phyloP scores from a whole-genome alignment of 805 yeast species.

The Crinitomyces ghanaensis region DNA sequence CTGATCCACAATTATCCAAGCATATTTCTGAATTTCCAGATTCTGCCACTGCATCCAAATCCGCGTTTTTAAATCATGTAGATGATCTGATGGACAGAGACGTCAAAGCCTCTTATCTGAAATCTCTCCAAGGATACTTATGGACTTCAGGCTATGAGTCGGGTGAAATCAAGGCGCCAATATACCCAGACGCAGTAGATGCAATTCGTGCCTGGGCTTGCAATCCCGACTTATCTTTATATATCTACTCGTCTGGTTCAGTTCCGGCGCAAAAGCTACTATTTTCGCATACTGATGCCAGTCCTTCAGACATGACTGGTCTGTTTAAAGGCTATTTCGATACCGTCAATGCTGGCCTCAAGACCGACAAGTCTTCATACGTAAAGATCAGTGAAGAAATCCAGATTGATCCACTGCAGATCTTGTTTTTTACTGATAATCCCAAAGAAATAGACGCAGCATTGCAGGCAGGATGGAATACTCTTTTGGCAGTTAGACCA shows the following conservation, averaged over 20 bases:
- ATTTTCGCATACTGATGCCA: slow-evolving; percentile 47
- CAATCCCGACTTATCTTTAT: slow-evolving; percentile 27
- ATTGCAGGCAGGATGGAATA: slow-evolving; percentile 44
- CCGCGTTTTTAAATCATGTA: slow-evolving; percentile 39
- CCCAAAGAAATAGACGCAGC: slow-evolving; percentile 73
- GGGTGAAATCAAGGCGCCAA: slow-evolving; percentile 70
- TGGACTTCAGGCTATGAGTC: slow-evolving; percentile 72
- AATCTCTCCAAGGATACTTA: slow-evolving; percentile 69
- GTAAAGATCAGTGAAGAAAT: slow-evolving; percentile 38
- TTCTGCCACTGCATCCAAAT: slow-evolving; percentile 19
- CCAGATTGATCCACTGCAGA: slow-evolving; percentile 21
- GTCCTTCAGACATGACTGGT: slow-evolving; percentile 38
- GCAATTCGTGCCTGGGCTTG: slow-evolving; percentile 37
- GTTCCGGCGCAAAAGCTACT: slow-evolving; percentile 75
- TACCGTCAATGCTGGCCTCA: slow-evolving; percentile 72
- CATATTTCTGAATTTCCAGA: slow-evolving; percentile 39
- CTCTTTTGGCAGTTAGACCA: slow-evolving; percentile 53
- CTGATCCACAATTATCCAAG: slow-evolving; percentile 9
- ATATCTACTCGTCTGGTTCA: slow-evolving; percentile 83
- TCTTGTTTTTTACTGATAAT: slow-evolving; percentile 72
- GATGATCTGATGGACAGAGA: slow-evolving; percentile 48
- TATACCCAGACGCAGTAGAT: slow-evolving; percentile 59
- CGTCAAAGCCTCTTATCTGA: slow-evolving; percentile 65
- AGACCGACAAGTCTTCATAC: slow-evolving; percentile 49
- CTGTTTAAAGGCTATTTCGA: slow-evolving; percentile 64